Conservation (phyloP, 225 moss, liverwort and hornwort species). For the Physcomitrellopsis africana region DNA sequence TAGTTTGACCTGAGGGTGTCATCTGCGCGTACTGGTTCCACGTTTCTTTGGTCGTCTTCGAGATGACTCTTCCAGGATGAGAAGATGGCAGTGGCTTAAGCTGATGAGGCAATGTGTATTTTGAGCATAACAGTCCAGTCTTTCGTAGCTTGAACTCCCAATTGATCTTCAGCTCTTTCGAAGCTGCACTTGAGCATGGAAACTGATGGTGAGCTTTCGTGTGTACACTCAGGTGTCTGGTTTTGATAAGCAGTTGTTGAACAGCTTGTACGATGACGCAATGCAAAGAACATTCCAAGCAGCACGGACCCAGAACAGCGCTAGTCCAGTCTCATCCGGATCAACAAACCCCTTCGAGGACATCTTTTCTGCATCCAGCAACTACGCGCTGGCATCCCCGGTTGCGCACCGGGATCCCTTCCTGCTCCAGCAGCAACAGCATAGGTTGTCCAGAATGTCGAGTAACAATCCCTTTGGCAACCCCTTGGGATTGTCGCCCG, state of each 20-base stretch:
- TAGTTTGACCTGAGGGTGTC: no score
- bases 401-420: constrained; percentile 29
- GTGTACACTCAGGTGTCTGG: constrained; percentile 12
- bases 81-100: neutral
- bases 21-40: no score
- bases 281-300: constrained; percentile 28
- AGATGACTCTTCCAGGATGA: neutral
- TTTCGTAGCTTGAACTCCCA: no score
- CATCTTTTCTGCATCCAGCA: constrained; percentile 23
- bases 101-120: neutral
- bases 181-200: neutral
- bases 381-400: constrained; percentile 18
- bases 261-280: constrained; percentile 42
- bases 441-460: constrained; percentile 24
- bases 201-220: neutral
- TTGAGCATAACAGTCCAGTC: no score
- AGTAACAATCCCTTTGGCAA: constrained; percentile 20
- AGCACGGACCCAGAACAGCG: neutral
- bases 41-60: neutral
- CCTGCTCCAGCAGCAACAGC: constrained; percentile 19
- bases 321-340: neutral
- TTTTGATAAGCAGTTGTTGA: constrained; percentile 36
- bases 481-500: neutral
- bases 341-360: constrained; percentile 28
- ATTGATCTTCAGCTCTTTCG: neutral